Conservation (phyloP, 2,329 filamentous ascomycete genomes). For the Cercospora zeae-maydis region DNA sequence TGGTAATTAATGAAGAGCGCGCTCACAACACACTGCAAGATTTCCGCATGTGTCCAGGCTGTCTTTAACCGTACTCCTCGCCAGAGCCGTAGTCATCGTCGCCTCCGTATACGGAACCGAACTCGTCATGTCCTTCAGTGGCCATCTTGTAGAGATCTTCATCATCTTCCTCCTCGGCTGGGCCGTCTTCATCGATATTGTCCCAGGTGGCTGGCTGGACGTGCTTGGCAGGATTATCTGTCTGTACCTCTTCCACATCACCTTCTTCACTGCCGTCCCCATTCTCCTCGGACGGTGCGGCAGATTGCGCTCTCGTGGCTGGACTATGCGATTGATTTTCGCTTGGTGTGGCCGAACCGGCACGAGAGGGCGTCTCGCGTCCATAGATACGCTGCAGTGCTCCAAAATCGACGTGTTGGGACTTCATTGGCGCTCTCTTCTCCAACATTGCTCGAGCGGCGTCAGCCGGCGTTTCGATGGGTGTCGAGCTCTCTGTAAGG, state of each 20-base stretch:
- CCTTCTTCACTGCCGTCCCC: slow-evolving; percentile 7
- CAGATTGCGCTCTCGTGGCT: slow-evolving; percentile 6
- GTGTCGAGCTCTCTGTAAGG: slow-evolving; percentile 41
- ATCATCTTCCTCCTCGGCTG: slow-evolving; percentile 22
- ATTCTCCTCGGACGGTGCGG: slow-evolving; percentile 10
- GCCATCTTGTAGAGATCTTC: slow-evolving; percentile 9
- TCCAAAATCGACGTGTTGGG: slow-evolving; percentile 48
- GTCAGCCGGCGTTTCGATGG: slow-evolving; percentile 44
- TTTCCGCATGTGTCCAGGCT: neutral
- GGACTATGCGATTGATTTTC: slow-evolving; percentile 11
- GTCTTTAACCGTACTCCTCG: slow-evolving; percentile 14
- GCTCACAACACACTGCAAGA: too few species aligned
- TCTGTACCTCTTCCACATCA: slow-evolving; percentile 9
- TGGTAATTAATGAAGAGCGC: neutral
- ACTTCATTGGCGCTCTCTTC: slow-evolving; percentile 42
- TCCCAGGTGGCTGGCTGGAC: slow-evolving; percentile 9
- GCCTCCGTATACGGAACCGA: slow-evolving; percentile 8
- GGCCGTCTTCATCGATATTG: slow-evolving; percentile 16
- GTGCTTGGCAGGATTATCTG: slow-evolving; percentile 11
- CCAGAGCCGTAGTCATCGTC: slow-evolving; percentile 11
- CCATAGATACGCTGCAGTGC: slow-evolving; percentile 43
- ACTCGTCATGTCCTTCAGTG: slow-evolving; percentile 9
- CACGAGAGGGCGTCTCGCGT: slow-evolving; percentile 19
- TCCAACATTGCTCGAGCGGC: slow-evolving; percentile 46
- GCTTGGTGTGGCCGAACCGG: slow-evolving; percentile 18